Percentiles rank a stretch among this genome's conserved stretches.
Evolutionary conservation across 2,329 filamentous ascomycete genomes (phyloP).

Genomic region (Fusarium fujikuroi): DNA sequence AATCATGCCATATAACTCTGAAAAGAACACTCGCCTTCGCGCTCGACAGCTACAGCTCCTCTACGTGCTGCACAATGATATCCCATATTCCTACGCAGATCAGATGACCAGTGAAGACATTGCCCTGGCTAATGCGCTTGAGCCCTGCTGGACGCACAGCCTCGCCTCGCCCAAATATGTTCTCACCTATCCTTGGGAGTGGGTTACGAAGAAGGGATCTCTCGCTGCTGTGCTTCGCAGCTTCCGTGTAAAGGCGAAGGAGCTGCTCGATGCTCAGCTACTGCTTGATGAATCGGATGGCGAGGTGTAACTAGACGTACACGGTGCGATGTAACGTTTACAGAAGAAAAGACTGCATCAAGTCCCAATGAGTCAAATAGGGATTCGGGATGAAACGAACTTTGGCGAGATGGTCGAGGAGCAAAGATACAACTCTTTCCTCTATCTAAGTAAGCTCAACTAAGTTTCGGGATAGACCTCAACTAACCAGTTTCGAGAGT

Average conservation of each 20-base stretch:
- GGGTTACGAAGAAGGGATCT: neutral
- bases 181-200: neutral
- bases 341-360: fast-evolving
- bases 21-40: neutral
- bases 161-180: neutral
- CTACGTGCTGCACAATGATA: neutral
- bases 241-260: neutral
- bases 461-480: fast-evolving
- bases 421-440: neutral
- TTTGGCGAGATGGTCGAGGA: fast-evolving
- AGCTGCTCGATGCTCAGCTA: neutral
- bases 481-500: fast-evolving
- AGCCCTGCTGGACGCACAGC: neutral
- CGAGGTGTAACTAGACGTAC: neutral
- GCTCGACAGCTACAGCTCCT: neutral
- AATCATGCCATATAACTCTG: neutral
- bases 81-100: neutral
- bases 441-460: neutral
- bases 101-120: neutral
- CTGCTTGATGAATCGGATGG: neutral
- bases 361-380: fast-evolving
- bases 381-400: fast-evolving
- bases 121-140: neutral
- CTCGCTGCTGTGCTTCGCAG: neutral
- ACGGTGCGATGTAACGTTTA: fast-evolving